Conservation (phyloP, 768 basidiomycete genomes). For the Sporobolomyces phaffii region DNA sequence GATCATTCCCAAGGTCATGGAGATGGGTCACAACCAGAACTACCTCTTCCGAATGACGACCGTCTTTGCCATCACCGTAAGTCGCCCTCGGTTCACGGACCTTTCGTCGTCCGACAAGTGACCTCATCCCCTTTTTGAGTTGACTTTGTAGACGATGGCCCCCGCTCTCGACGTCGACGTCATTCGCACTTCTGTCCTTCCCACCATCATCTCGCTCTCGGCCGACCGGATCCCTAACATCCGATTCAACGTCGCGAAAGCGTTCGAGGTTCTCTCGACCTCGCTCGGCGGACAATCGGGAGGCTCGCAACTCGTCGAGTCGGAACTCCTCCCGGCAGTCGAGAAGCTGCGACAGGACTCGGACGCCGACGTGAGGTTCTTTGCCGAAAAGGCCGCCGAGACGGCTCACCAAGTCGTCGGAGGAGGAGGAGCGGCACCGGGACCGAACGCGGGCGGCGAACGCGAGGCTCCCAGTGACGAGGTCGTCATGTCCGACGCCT, state of each 20-base stretch:
- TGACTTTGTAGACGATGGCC: constrained; percentile 71
- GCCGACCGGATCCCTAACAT: constrained; percentile 95
- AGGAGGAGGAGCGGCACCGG: constrained; percentile 9
- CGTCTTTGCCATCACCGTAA: constrained; percentile 91
- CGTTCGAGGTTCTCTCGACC: constrained; percentile 76
- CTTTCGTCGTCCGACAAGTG: neutral
- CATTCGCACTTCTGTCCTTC: constrained; percentile 74
- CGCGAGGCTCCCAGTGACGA: constrained; percentile 20
- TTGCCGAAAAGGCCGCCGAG: constrained; percentile 63
- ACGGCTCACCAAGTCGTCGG: constrained; percentile 26
- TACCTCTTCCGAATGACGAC: constrained; percentile 98
- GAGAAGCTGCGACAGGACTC: constrained; percentile 78
- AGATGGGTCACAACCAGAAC: constrained; percentile 93
- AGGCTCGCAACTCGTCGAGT: constrained; percentile 65
- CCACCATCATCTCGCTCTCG: constrained; percentile 72
- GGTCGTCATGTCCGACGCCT: constrained; percentile 36
- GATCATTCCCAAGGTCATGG: constrained; percentile 94
- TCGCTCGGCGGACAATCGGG: constrained; percentile 55
- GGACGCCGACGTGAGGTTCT: constrained; percentile 96
- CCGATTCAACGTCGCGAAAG: constrained; percentile 96
- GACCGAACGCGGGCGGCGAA: neutral
- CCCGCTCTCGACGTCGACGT: constrained; percentile 80
- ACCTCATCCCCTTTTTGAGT: constrained; percentile 56
- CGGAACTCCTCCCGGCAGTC: constrained; percentile 71
- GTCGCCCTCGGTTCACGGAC: constrained; percentile 37